Base-by-base conservation (phyloP, 352 stramenopile species). In the Phytophthora quininea region DNA sequence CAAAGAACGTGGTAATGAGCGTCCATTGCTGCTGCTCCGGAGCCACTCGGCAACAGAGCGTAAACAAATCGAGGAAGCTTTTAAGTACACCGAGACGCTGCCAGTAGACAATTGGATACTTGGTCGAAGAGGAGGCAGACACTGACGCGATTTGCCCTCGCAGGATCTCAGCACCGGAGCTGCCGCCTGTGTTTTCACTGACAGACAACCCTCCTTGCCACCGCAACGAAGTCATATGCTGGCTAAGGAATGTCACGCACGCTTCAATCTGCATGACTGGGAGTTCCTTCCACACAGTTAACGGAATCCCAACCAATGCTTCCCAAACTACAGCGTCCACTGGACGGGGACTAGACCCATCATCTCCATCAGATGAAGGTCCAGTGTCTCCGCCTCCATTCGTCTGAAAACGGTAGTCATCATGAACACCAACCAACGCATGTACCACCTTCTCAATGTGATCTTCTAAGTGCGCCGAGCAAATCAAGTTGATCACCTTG, bases 401-500 rank as follows among this genome's bases (percentile, higher is more conserved):
- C 2, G 66, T 80, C 58, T 84, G 76, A 57, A 93, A 93, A 29
- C 84, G 83, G 37, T 95, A 95, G 52, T 94, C 84, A 31, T 94
- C 84, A 12, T 95, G 83, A 1, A 94, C 77, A 1, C 87, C 89
- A 47, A 95, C 87, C 7, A 96, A 49, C 27, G 87, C 82, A 54
- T 93, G 86, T 0, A 96, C 62, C 32, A 95, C 77, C 54, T 92
- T 93, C 64, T 96, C 89, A 3, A 89, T 66, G 58, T 96, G 89
- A 43, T 96, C 89, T 54, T 85, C 84, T 6, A 96, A 53, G 69
- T 91, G 59, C n/a, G 60, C 40, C 27, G 70, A 71, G 49, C 85
- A 93, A 24, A 96, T 87, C 14, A 92, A 47, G 24, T 90, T 72
- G 6, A 96, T 57, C 15, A 89, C 75, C 50, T 93, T 84, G 0